phyloP scores from a whole-genome alignment of 768 basidiomycete genomes.

The Suillus weaverae region DNA sequence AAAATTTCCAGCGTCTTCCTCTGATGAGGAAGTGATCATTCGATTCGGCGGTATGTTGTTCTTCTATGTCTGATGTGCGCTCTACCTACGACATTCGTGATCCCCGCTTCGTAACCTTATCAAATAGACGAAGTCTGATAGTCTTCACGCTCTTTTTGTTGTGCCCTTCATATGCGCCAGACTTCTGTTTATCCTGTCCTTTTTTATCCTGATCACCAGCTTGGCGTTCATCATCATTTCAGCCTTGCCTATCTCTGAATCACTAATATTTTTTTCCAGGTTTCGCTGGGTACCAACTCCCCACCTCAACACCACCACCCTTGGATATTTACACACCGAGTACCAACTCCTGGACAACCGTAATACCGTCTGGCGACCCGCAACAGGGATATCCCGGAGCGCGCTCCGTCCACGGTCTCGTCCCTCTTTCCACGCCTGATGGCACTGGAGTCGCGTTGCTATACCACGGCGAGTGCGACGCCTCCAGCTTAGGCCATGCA shows the following conservation, averaged over 20 bases:
- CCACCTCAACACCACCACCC: slow-evolving; percentile 19
- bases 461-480: slow-evolving; percentile 38
- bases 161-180: not conserved
- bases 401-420: slow-evolving; percentile 37
- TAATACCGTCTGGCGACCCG: slow-evolving; percentile 26
- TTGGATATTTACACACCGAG: slow-evolving; percentile 37
- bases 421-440: slow-evolving; percentile 19
- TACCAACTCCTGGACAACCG: slow-evolving; percentile 23
- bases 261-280: slow-evolving; percentile 21
- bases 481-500: slow-evolving; percentile 37
- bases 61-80: slow-evolving; percentile 8
- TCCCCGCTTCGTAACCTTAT: not conserved
- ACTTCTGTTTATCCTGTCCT: no score
- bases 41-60: slow-evolving; percentile 36
- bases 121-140: not conserved
- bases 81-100: slow-evolving; percentile 1
- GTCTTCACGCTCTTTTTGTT: not conserved
- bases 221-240: not conserved
- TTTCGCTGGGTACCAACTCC: slow-evolving; percentile 39
- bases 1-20: slow-evolving; percentile 11
- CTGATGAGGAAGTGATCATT: slow-evolving; percentile 28
- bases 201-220: not conserved
- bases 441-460: slow-evolving; percentile 28
- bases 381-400: slow-evolving; percentile 31
- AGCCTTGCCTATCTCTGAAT: not conserved